Base-by-base conservation (phyloP, 225 moss, liverwort and hornwort genomes). In the Bryoerythrophyllum caledonicum region DNA sequence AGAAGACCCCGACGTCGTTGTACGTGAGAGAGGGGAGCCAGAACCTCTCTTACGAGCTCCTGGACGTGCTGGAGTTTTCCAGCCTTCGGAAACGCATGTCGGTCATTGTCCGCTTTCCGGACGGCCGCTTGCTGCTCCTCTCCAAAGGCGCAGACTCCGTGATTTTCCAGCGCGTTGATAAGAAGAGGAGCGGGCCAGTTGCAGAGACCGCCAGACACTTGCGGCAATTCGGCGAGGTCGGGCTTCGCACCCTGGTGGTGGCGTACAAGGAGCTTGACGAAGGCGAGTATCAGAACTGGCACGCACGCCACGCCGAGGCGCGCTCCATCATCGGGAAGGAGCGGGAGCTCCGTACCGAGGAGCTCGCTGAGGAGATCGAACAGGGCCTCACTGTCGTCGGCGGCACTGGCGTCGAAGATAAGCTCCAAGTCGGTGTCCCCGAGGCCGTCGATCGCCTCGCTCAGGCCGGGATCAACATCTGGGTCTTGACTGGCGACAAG, bases 61-160 rank as follows among this genome's bases (percentile, higher is more conserved):
- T 95, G 48, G 86, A 90, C 35, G 88, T 91, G 60, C 43, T 95
- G 73, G 95, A 93, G 44, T 95, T 95, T 65, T 88, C 82, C 9
- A 93, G 95, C 56, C 85, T 82, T 20, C 79, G 91, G 10, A 95
- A 95, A 70, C 88, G 92, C 51, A 95, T 93, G 95, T 95, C 91
- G 24, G 91, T 95, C 35, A 86, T 95, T 49, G 85, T 90, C 28
- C 90, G 95, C 24, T 91, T 90, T 37, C 92, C 92, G 40, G 82
- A 94, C 57, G 85, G 89, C 21, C 80, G 80, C 21, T 53, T 92
- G 66, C 77, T 91, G 11, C 81, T 92, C 10, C 81, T 95, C 17
- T 86, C 77, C 11, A 95, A 92, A 82, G 95, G 95, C 59, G 91
- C 95, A 32, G 95, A 95, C 74, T 86, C 91, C 10, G 86, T 93